These are phyloP conservation scores for Stenocarpella maydis DNA, from an alignment of 2,329 filamentous ascomycete species.

Conservation along the genomic window DNA sequence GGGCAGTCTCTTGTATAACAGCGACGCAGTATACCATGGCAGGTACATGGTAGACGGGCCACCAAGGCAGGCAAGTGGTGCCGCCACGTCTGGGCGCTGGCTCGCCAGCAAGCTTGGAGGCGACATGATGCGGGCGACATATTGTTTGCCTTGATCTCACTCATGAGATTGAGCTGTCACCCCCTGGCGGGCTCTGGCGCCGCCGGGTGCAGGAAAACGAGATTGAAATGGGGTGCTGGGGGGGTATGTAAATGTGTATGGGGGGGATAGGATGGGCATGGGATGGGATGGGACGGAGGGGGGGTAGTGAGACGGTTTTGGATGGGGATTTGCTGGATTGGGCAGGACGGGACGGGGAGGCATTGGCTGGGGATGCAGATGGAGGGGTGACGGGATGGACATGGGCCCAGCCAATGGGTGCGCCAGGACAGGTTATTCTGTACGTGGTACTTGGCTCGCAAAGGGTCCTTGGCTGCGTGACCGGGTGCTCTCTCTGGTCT, in stretches of 20 bases:
- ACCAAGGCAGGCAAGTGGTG: neutral
- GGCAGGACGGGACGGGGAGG: slow-evolving; percentile 1
- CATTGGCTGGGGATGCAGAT: neutral
- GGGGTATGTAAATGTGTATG: neutral
- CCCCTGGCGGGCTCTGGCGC: slow-evolving; percentile 10
- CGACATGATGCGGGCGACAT: neutral
- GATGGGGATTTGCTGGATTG: slow-evolving; percentile 7
- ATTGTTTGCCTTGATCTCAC: slow-evolving; percentile 21
- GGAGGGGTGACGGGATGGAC: neutral
- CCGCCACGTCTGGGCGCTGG: slow-evolving; percentile 3
- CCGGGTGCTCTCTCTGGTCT: too few species aligned
- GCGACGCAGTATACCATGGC: too few species aligned
- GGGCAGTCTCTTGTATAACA: neutral
- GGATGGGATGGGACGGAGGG: neutral
- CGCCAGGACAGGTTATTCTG: neutral
- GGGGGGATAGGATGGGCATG: neutral
- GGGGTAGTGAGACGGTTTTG: neutral
- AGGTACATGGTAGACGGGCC: neutral
- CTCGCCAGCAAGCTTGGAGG: slow-evolving; percentile 17
- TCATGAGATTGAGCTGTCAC: slow-evolving; percentile 27
- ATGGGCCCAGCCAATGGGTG: slow-evolving; percentile 1
- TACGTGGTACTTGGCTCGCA: too few species aligned
- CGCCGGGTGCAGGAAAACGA: slow-evolving; percentile 13
- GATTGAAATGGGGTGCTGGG: slow-evolving; percentile 2
- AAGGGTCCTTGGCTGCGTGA: too few species aligned